These are phyloP conservation scores for Fomitopsis serialis DNA, from an alignment of 768 basidiomycete genomes.

Conservation along the genomic window DNA sequence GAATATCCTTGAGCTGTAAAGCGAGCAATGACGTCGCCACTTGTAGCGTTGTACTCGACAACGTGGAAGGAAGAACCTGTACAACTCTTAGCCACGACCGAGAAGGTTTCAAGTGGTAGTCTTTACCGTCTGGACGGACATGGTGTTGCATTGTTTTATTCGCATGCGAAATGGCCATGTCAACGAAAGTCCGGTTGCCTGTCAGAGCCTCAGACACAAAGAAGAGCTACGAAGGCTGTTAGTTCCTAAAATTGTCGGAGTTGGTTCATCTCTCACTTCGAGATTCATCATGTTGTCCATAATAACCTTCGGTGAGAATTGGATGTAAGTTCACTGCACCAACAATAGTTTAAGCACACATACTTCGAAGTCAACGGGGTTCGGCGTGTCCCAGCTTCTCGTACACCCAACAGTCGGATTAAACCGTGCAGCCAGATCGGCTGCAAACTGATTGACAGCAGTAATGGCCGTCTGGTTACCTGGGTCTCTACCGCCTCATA, in stretches of 20 bases:
- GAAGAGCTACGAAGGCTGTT: conserved; percentile 31
- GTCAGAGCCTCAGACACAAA: conserved; percentile 54
- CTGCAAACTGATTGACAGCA: conserved; percentile 54
- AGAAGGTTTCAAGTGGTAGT: too few species aligned
- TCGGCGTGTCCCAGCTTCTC: conserved; percentile 58
- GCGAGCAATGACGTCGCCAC: conserved; percentile 51
- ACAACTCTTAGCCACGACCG: too few species aligned
- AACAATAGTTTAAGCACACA: conserved; percentile 4
- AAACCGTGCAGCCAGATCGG: conserved; percentile 51
- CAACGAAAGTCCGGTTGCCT: conserved; percentile 48
- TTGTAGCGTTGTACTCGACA: conserved; percentile 61
- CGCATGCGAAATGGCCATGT: conserved; percentile 61
- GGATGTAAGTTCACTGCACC: too few species aligned
- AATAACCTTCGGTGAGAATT: conserved; percentile 44
- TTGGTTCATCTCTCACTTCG: conserved; percentile 29
- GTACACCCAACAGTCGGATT: conserved; percentile 59
- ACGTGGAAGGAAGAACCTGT: conserved; percentile 42
- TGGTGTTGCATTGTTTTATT: conserved; percentile 65
- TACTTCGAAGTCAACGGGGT: conserved; percentile 57
- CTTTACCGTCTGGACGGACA: conserved; percentile 54
- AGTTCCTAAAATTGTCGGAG: background rate
- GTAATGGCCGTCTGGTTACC: conserved; percentile 48
- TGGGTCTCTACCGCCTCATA: conserved; percentile 40
- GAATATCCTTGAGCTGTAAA: conserved; percentile 60
- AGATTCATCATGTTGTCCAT: conserved; percentile 83